Percentiles rank a stretch among this genome's conserved stretches.
These are phyloP conservation scores for Isochrysis galbana DNA, from an alignment of 78 protist species.

Conservation along the genomic window DNA sequence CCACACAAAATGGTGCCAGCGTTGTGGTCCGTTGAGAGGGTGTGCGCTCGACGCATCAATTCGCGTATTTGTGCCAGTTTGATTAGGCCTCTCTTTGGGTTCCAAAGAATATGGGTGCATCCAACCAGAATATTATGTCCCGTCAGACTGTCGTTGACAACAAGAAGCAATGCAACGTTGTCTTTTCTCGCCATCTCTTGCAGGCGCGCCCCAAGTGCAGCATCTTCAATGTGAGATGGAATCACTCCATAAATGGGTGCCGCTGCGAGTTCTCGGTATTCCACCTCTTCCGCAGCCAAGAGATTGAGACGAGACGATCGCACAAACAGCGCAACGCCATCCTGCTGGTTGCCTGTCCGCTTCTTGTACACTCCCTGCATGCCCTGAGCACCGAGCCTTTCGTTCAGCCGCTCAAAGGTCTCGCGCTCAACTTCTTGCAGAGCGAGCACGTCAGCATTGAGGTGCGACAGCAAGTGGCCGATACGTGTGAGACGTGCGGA, in stretches of 20 bases:
- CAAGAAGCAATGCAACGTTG: background rate
- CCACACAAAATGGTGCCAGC: background rate
- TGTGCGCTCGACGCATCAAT: background rate
- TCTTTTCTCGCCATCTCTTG: background rate
- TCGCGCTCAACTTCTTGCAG: background rate
- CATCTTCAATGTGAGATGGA: too few species aligned
- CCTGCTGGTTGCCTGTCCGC: background rate
- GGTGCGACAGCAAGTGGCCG: background rate
- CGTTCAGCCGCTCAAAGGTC: background rate
- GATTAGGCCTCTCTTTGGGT: background rate
- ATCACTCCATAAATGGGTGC: too few species aligned
- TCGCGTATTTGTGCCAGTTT: background rate
- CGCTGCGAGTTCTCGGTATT: background rate
- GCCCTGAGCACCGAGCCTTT: background rate
- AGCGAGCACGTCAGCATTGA: background rate
- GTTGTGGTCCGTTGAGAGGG: background rate
- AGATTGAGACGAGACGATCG: background rate
- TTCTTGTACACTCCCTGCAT: background rate
- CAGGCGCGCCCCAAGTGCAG: background rate
- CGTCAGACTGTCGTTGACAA: background rate
- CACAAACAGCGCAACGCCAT: background rate
- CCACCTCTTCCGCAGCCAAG: background rate
- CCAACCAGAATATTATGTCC: background rate
- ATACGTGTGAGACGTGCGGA: background rate
- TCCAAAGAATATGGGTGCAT: background rate